Base-by-base conservation (phyloP, 1,284 basidiomycete genomes). In the Chondrostereum purpureum region DNA sequence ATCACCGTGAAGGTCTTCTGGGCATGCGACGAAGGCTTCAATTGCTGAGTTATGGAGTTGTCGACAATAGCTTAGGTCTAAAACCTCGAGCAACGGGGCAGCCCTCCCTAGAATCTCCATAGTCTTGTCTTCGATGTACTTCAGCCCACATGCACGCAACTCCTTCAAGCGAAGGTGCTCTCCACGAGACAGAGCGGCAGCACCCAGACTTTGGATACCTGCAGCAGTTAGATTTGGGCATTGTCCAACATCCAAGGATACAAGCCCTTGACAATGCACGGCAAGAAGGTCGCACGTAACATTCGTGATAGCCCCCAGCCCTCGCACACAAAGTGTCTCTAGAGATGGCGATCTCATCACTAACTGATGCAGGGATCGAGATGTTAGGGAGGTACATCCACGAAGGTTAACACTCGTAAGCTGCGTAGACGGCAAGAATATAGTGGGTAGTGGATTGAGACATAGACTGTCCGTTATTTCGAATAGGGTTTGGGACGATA, bases 11-110 rank as follows among this genome's bases (percentile, higher is more conserved):
- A 61, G 66, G 4, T 67, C 67, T 17, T 73, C 69, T 3, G 69
- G 56, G 46, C 77, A 78, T 1, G 77, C 63, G 2, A 88, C 77
- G 54, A 93, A 82, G 0, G 80, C 80, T 31, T 83, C 80, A 47
- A 94, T 52, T 2, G 83, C 78, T 1, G 80, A 80, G 59, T 92
- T 89, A 54, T 81, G 81, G 48, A 95, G 61, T 41, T 80, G 75
- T 20, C 70, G 69, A 43, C 78, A 76, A 54, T 86, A 83, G 61
- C 81, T 88, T 42, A 93, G 65, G 60, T 95, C 91, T 6, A 96
- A 70, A n/a, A 88, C 74, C 59, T 90, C 83, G 10, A 95, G 72
- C 52, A 72, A 66, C n/a, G 85, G 84, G 1, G 83, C 73, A 3
- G 75, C 80, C 50, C 66, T 72, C 1, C 81, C 87, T 31, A 90